Evolutionary conservation across 305 asterid genomes (phyloP).

Genomic region (Galium porrigens): DNA sequence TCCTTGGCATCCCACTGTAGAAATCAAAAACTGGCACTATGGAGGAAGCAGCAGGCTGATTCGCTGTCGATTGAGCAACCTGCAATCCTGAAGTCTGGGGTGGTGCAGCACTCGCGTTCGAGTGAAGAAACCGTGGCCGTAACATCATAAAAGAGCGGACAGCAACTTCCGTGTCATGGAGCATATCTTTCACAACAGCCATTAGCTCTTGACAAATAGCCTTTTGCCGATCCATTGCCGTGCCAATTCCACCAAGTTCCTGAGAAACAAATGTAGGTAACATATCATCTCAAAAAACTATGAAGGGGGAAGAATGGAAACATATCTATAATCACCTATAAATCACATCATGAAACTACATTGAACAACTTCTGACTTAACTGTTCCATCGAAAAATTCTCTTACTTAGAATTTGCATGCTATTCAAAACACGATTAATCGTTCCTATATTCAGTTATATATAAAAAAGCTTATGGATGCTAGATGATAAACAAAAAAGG

Average conservation of each 20-base stretch:
- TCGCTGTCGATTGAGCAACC: conserved; percentile 35
- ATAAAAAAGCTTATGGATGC: neutral
- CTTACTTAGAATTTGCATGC: neutral
- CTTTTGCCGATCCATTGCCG: conserved; percentile 76
- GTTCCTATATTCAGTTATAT: neutral
- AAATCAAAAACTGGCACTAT: conserved; percentile 57
- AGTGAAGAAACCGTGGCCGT: conserved; percentile 70
- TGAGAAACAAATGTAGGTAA: conserved; percentile 17
- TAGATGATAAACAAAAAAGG: neutral
- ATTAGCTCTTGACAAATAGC: conserved; percentile 64
- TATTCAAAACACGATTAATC: neutral
- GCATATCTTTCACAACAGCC: conserved; percentile 64
- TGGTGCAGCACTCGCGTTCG: conserved; percentile 39
- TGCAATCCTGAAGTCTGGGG: conserved; percentile 56
- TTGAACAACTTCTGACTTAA: neutral
- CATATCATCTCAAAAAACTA: neutral
- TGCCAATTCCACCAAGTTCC: conserved; percentile 86
- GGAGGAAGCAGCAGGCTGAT: conserved; percentile 49
- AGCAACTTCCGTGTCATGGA: conserved; percentile 76
- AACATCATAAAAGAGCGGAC: conserved; percentile 89
- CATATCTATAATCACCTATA: neutral
- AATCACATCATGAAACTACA: neutral
- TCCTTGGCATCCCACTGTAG: conserved; percentile 78
- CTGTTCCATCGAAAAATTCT: neutral
- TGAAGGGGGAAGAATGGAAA: neutral